Base-by-base conservation (phyloP, 1,139 yeast genomes). In the Kodamaea ohmeri region DNA sequence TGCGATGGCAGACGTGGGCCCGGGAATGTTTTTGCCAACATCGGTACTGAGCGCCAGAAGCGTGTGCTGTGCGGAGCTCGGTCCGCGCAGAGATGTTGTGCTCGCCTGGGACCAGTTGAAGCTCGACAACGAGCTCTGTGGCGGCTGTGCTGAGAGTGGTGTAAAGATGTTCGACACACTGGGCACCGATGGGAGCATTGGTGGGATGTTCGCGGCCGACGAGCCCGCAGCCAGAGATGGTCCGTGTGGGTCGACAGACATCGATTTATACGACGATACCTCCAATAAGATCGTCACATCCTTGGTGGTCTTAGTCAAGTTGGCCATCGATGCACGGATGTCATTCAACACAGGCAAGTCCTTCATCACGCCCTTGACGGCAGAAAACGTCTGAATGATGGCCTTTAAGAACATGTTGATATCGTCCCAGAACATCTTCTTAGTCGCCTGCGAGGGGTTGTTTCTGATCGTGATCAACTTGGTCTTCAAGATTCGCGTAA, bases 241-340 rank as follows among this genome's bases (percentile, higher is more conserved):
- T 5, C 21, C 27, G 17, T 35, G 38, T 3, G 33, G 15, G 4
- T 49, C 49, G 9, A 48, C 44, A 1, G 70, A 51, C 54, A 69
- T 63, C 4, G 67, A 25, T 43, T 65, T 67, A 44, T 68, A 70
- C 1, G 73, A 64, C 0, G 74, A 67, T 4, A 65, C 65, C 53
- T 89, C 96, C 34, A 89, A 63, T 49, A 86, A 69, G 11, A 86
- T 80, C 0, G 97, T 89, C 9, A 90, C 86, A 51, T 90, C 97
- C 53, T 90, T 90, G 2, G 96, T 87, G 4, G 90, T 84, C 46
- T 88, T 81, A 0, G 97, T 89, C 41, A 90, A 66, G 24, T 80
- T 77, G 0, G 96, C 87, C 65, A 90, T 74, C 6, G 86, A 82
- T 4, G 87, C 79, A 44, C 96, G 69, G 3, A 86, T 85, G 41